Base-by-base conservation (phyloP, 352 stramenopile species). In the Blastocystis sp. region DNA sequence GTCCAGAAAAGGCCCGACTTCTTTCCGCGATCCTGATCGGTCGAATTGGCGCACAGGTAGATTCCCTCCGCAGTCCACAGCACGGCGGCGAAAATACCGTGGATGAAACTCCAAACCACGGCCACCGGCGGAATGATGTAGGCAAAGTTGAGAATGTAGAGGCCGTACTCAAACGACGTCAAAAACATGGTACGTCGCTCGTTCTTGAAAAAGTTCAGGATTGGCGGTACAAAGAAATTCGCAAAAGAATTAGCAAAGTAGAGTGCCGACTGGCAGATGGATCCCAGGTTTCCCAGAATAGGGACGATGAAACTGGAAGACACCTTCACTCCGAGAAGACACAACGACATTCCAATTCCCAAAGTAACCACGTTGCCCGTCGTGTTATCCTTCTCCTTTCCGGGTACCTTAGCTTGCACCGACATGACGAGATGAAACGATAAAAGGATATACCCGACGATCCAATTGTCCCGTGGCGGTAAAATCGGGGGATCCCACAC, bases 91-190 rank as follows among this genome's bases (percentile, higher is more conserved):
- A 72, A 56, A 46, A 85, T 76, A 61, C 75, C 75, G 34, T 85
- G 75, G 46, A 85, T 72, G 38, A 85, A 85, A 54, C 75, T 85
- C 75, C 75, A 85, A 34, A 85, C 63, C 40, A 85, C 24, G n/a
- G 27, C 53, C 14, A 85, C 11, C 7, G 75, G 57, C 76, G 54
- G 54, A 29, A 85, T 85, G 36, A 85, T 76, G 46, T 85, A 85
- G 0, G 57, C 63, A 72, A 85, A 85, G n/a, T 72, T 9, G 21
- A 85, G 46, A 57, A 85, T 76, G 34, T 85, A 85, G 3, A 85
- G 18, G 46, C 57, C 36, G 32, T 85, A 85, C 40, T 85, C 75
- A 40, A 76, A 76, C 8, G 53, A 56, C 29, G 48, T 61, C 64
- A 24, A 76, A 51, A 85, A 85, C 57, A 85, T 85, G 9, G 75